phyloP scores from a whole-genome alignment of 306 rosid genomes.

The Elaeagnus macrophylla region DNA sequence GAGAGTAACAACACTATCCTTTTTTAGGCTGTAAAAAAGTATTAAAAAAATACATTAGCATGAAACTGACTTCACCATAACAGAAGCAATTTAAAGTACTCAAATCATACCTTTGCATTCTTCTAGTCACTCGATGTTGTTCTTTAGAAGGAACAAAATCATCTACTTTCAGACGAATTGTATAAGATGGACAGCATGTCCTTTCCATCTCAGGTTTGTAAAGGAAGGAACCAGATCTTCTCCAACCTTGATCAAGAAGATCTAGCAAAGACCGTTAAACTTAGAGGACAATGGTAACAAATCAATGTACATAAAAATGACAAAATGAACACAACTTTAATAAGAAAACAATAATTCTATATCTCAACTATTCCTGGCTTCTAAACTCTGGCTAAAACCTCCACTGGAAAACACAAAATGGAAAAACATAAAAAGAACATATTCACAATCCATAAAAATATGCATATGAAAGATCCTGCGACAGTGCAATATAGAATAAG shows the following conservation, averaged over 20 bases:
- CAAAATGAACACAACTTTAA: background rate
- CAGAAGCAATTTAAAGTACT: background rate
- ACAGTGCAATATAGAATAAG: background rate
- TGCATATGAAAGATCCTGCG: background rate
- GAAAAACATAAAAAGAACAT: no score
- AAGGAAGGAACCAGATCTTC: conserved; percentile 88
- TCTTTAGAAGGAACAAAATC: conserved; percentile 77
- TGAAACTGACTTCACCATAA: background rate
- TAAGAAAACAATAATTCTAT: no score
- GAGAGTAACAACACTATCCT: no score
- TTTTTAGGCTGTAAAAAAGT: no score
- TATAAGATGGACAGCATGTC: conserved; percentile 90
- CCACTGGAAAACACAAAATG: no score
- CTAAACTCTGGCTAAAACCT: no score
- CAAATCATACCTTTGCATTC: conserved; percentile 67
- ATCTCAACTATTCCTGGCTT: no score
- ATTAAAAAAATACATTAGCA: background rate
- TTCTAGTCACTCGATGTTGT: conserved; percentile 60
- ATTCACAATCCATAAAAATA: background rate
- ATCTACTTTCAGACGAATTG: conserved; percentile 68
- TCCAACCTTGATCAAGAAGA: conserved; percentile 94
- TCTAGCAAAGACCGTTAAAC: conserved; percentile 29
- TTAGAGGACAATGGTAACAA: background rate
- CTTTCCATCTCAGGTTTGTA: conserved; percentile 95
- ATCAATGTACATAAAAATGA: background rate